phyloP scores from a whole-genome alignment of 2,329 filamentous ascomycete genomes.

The Ophiocordyceps robertsii region DNA sequence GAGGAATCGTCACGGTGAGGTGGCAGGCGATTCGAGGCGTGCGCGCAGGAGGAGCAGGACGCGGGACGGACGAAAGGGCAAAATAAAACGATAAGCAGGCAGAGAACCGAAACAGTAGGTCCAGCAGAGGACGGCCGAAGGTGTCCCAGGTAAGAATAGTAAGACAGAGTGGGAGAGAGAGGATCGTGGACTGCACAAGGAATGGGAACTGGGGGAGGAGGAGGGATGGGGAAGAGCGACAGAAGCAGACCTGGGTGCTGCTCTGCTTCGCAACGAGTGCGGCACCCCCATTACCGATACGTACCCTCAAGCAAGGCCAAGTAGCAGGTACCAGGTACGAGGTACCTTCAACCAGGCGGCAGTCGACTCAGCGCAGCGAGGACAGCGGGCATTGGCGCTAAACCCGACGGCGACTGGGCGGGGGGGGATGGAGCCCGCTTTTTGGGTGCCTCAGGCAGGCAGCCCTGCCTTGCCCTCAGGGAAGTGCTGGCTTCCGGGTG shows the following conservation, averaged over 20 bases:
- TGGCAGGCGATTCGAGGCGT: constrained; percentile 2
- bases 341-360: not conserved
- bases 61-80: constrained; percentile 2
- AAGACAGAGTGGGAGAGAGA: constrained; percentile 7
- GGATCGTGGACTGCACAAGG: constrained; percentile 20
- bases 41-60: constrained; percentile 10
- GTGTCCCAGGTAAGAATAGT: constrained; percentile 7
- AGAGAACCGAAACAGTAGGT: not conserved
- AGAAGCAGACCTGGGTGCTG: constrained; percentile 14
- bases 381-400: constrained; percentile 17
- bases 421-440: constrained; percentile 17
- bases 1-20: constrained; percentile 12
- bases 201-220: constrained; percentile 19
- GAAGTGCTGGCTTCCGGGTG: not conserved
- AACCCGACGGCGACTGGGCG: constrained; percentile 20
- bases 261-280: constrained; percentile 1
- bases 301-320: not conserved
- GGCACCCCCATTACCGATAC: constrained; percentile 1
- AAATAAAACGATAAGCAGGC: constrained; percentile 7
- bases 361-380: constrained; percentile 3
- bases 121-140: constrained; percentile 6
- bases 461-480: not conserved
- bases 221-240: constrained; percentile 23
- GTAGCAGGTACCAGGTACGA: not conserved
- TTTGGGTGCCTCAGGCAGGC: constrained; percentile 7